phyloP scores from a whole-genome alignment of 2,329 filamentous ascomycete genomes.

The Rutstroemia sp. region DNA sequence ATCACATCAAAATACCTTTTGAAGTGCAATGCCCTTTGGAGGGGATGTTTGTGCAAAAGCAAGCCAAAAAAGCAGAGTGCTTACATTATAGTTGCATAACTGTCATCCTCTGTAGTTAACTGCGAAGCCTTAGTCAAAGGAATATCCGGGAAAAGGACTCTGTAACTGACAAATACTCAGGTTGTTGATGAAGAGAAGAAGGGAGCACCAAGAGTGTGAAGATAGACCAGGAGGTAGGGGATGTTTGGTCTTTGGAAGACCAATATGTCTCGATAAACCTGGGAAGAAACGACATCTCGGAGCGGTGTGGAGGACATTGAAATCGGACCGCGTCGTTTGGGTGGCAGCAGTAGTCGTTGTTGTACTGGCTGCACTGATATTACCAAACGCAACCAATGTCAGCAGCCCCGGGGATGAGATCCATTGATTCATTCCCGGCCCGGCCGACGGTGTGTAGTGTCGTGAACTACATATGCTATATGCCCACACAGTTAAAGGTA shows the following conservation, averaged over 20 bases:
- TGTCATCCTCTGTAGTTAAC: neutral
- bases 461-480: too few species aligned
- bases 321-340: neutral
- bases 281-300: neutral
- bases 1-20: too few species aligned
- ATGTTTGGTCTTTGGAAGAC: conserved; percentile 25
- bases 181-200: conserved; percentile 49
- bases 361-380: neutral
- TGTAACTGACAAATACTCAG: conserved; percentile 27
- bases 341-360: neutral
- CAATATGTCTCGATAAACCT: neutral
- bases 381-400: too few species aligned
- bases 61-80: too few species aligned
- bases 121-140: neutral
- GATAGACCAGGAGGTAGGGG: conserved; percentile 22
- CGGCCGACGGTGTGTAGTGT: too few species aligned
- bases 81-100: neutral
- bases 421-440: too few species aligned
- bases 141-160: neutral
- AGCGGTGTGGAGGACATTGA: neutral
- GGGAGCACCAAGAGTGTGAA: conserved; percentile 55
- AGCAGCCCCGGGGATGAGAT: too few species aligned
- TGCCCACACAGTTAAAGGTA: too few species aligned
- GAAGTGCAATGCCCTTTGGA: too few species aligned
- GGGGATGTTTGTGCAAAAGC: too few species aligned